phyloP scores from a whole-genome alignment of 2,329 filamentous ascomycete genomes.

The Ophiobolus disseminans region DNA sequence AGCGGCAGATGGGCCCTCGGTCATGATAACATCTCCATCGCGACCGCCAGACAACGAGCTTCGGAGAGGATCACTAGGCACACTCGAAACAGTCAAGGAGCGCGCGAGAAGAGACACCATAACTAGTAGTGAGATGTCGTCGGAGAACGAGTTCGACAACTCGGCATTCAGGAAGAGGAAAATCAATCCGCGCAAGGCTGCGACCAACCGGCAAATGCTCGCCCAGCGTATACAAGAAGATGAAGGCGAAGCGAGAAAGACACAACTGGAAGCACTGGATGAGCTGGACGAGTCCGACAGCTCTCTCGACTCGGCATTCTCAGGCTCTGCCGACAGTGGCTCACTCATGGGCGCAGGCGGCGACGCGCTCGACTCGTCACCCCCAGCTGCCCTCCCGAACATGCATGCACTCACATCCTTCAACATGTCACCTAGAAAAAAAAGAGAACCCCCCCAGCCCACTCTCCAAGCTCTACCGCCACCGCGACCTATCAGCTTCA shows the following conservation, averaged over 20 bases:
- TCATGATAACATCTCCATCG: slow-evolving; percentile 64
- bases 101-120: slow-evolving; percentile 75
- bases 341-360: slow-evolving; percentile 73
- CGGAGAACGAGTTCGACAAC: slow-evolving; percentile 78
- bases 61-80: slow-evolving; percentile 72
- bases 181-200: slow-evolving; percentile 66
- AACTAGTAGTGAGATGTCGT: slow-evolving; percentile 83
- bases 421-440: slow-evolving; percentile 66
- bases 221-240: slow-evolving; percentile 62
- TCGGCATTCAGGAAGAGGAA: slow-evolving; percentile 69
- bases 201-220: slow-evolving; percentile 60
- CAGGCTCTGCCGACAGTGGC: slow-evolving; percentile 64
- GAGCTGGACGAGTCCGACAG: slow-evolving; percentile 51
- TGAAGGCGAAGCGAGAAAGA: slow-evolving; percentile 40
- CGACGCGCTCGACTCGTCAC: slow-evolving; percentile 64
- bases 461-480: slow-evolving; percentile 73
- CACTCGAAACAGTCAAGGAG: slow-evolving; percentile 73
- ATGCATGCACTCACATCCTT: slow-evolving; percentile 54
- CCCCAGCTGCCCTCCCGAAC: slow-evolving; percentile 52
- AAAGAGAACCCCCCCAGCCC: slow-evolving; percentile 56
- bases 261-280: slow-evolving; percentile 50
- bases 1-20: slow-evolving; percentile 59
- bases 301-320: slow-evolving; percentile 50
- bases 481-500: slow-evolving; percentile 73
- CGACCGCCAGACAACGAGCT: slow-evolving; percentile 47